These are phyloP conservation scores for Clitoria ternatea DNA, from an alignment of 306 rosid genomes.

Conservation along the genomic window DNA sequence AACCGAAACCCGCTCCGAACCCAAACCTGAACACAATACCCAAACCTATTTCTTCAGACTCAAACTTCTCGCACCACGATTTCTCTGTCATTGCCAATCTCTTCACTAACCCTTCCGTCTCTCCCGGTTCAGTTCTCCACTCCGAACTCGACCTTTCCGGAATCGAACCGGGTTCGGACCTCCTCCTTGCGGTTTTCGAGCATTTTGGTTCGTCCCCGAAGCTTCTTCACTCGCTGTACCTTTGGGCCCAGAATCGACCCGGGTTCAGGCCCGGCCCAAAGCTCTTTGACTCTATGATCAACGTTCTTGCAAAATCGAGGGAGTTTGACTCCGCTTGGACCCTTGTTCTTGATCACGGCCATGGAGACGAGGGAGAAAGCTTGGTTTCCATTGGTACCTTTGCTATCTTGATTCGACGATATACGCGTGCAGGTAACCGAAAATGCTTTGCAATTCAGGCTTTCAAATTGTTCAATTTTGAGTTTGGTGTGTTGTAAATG, in stretches of 20 bases:
- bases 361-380: conserved; percentile 17
- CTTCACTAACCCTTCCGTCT: conserved; percentile 37
- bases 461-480: neutral
- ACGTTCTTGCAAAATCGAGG: conserved; percentile 51
- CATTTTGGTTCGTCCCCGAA: conserved; percentile 63
- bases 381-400: conserved; percentile 57
- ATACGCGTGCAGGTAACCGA: conserved; percentile 62
- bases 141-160: conserved; percentile 47
- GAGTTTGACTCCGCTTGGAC: conserved; percentile 70
- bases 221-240: conserved; percentile 53
- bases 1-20: neutral
- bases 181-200: conserved; percentile 44
- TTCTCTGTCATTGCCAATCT: conserved; percentile 46
- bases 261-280: conserved; percentile 35
- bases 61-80: too few relatives aligned
- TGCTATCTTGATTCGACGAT: conserved; percentile 72
- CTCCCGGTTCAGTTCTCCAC: conserved; percentile 46
- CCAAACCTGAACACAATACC: conserved; percentile 7
- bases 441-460: neutral
- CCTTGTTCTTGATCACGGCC: conserved; percentile 37
- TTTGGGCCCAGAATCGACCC: conserved; percentile 62
- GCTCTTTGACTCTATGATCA: conserved; percentile 50
- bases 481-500: too few relatives aligned
- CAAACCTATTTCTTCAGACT: neutral
- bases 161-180: conserved; percentile 42